Percentiles rank a stretch among this genome's conserved stretches.
Conservation (phyloP, 768 basidiomycete genomes). For the Tephrocybe rancida region DNA sequence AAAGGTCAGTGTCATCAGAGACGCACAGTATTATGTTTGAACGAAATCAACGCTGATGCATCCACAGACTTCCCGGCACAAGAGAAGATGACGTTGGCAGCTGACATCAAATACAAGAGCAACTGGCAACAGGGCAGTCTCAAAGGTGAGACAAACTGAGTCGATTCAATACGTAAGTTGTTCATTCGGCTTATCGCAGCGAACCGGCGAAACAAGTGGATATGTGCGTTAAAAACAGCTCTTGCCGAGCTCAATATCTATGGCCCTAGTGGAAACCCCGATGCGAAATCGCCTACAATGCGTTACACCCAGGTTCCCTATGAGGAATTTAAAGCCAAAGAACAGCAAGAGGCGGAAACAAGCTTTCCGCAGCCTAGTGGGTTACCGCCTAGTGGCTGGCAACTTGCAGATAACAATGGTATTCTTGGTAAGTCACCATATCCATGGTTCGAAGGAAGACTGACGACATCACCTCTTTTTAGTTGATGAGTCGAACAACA, state of each 20-base stretch:
- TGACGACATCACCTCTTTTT: not conserved
- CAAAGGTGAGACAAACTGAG: conserved; percentile 45
- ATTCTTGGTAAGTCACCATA: conserved; percentile 42
- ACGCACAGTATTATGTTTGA: not conserved
- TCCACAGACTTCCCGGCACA: conserved; percentile 75
- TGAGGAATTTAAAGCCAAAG: conserved; percentile 53
- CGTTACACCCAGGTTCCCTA: conserved; percentile 77
- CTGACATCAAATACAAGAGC: conserved; percentile 88
- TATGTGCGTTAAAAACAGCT: conserved; percentile 80
- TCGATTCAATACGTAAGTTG: conserved; percentile 1
- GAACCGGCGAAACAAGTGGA: conserved; percentile 88
- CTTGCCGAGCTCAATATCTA: conserved; percentile 73
- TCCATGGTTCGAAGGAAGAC: conserved; percentile 1
- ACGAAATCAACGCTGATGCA: conserved; percentile 1
- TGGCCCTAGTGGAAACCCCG: conserved; percentile 63
- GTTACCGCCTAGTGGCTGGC: conserved; percentile 44
- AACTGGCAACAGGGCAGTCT: conserved; percentile 82
- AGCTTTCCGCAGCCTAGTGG: conserved; percentile 24
- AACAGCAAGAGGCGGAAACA: conserved; percentile 29
- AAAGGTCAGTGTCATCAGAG: conserved; percentile 43
- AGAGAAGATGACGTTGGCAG: conserved; percentile 71
- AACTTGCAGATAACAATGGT: conserved; percentile 53
- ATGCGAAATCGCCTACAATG: conserved; percentile 51
- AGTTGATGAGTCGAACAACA: conserved; percentile 41
- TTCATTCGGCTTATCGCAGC: conserved; percentile 36